Base-by-base conservation (phyloP, 768 basidiomycete species). In the Kwoniella pini region DNA sequence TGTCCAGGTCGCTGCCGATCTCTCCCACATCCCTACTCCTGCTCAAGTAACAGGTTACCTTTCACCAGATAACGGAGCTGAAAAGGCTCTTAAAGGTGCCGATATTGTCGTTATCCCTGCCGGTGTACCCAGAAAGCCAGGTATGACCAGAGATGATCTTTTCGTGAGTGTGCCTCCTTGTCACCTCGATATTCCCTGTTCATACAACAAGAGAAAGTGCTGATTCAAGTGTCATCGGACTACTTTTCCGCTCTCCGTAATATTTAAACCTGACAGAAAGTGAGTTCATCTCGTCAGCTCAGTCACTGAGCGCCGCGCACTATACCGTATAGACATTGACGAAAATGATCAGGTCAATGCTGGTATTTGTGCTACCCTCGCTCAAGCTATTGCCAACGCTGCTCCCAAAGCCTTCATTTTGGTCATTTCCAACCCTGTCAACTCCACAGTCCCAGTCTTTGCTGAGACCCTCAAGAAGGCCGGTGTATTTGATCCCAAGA, bases 381-480 rank as follows among this genome's bases (percentile, higher is more conserved):
- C 95, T 33, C 80, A 87, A 49, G 88, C 92, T 13, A 84, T 93
- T 64, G 90, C 85, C 69, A 89, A 91, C 62, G 86, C 90, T 59
- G 81, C 90, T 38, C 94, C 96, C 54, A 85, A 87, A 52, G 96
- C 96, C n/a, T 87, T 90, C 81, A 84, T 98, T 75, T 86, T 92
- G 69, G 87, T 98, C 81, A 99, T 99, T 81, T 95, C 94, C 71
- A 99, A 99, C 87, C 95, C 95, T 55, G 95, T 96, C 83, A 80
- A 80, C 77, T 81, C 80, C 55, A 97, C 96, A 64, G 96, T 98
- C 61, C 95, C 96, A 72, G 96, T 99, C 71, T 93, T 96, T 69
- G 92, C 93, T 44, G 85, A 87, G 68, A 89, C 89, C 60, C 87
- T 96, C 79, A 85, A 89, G 81, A 90, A 92, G 79, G 88, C 88